Base-by-base conservation (phyloP, 306 rosid genomes). In the Gynostemma pentaphyllum region DNA sequence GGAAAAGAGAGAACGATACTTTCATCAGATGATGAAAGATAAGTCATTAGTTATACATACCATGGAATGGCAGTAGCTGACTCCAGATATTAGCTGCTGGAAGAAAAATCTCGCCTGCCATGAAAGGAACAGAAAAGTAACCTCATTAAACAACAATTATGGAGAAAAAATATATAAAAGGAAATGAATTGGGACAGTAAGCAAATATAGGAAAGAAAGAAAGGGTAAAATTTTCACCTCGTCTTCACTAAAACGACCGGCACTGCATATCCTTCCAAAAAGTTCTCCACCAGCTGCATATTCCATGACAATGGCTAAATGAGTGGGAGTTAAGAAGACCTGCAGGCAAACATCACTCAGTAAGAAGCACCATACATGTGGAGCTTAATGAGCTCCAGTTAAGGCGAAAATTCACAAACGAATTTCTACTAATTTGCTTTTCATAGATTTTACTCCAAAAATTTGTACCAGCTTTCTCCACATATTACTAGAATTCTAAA, bases 231-330 rank as follows among this genome's bases (percentile, higher is more conserved):
- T 45, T 23, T 57, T 26, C 42, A 92, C 98, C 95, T 86, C 97
- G 4, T 88, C 95, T 82, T 92, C 99, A 13, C 94, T 88, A 65
- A 92, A 82, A 75, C 95, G 82, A 56, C 97, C 94, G 29, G 87
- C 88, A 34, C 47, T 68, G 79, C 87, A 82, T 57, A 92, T 79
- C 76, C 84, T 75, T n/a, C 77, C 87, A 23, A 88, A 92, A 70
- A 92, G 90, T 70, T 86, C 95, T 16, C 99, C 97, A 3, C 99
- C 99, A 56, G 89, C 88, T 78, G 95, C 99, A 74, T 88, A 92
- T 81, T 92, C 99, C 82, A 92, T 79, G 59, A 88, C 94, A 71
- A 92, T 88, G 29, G 94, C 96, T 64, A 92, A 71, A 79, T 92
- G 97, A 37, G 83, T 79, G 2, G 90, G 90, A 62, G 99, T 92